Evolutionary conservation across 345 rosid genomes (phyloP).

Genomic region (Ceriops zippeliana): DNA sequence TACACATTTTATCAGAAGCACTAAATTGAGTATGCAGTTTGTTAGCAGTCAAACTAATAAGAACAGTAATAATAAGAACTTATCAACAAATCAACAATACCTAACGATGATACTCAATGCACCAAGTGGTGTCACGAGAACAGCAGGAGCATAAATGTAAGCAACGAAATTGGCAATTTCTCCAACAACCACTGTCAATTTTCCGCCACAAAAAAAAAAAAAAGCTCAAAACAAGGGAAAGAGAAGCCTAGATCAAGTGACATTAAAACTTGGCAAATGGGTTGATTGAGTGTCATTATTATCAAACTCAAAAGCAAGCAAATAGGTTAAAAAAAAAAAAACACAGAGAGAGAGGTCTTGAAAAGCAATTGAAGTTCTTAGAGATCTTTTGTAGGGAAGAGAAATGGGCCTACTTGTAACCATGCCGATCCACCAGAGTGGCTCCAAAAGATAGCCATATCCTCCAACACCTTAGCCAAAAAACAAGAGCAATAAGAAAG

Average conservation of each 20-base stretch:
- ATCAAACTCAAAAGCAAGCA: background rate
- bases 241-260: background rate
- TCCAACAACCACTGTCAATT: conserved; percentile 62
- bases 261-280: background rate
- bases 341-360: too few species aligned
- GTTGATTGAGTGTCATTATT: background rate
- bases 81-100: conserved; percentile 19
- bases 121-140: conserved; percentile 71
- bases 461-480: conserved; percentile 56
- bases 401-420: conserved; percentile 53
- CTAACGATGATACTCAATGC: conserved; percentile 77
- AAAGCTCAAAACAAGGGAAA: background rate
- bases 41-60: background rate
- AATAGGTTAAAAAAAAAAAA: background rate
- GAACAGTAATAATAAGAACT: background rate
- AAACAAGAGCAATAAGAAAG: background rate
- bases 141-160: conserved; percentile 75
- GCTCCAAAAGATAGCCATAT: conserved; percentile 73
- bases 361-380: too few species aligned
- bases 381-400: too few species aligned
- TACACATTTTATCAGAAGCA: conserved; percentile 25
- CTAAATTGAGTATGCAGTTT: conserved; percentile 1
- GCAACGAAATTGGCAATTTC: conserved; percentile 71
- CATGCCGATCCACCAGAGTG: conserved; percentile 90
- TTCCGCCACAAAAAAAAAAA: background rate